phyloP scores from a whole-genome alignment of 2,329 filamentous ascomycete species.

The Dactylellina cionopaga region DNA sequence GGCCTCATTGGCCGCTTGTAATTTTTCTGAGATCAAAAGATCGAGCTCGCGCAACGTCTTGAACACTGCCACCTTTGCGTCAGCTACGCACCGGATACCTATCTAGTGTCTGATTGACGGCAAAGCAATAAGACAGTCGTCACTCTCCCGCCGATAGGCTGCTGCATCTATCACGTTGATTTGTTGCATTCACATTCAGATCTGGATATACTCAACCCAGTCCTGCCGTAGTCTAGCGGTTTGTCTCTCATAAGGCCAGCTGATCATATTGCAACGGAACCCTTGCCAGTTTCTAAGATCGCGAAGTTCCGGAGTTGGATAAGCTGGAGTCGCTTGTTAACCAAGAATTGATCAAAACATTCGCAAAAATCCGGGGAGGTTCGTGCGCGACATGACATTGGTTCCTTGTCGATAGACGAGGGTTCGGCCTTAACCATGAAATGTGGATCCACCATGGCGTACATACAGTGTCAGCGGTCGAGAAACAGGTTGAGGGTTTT shows the following conservation, averaged over 20 bases:
- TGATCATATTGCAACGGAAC: slow-evolving; percentile 46
- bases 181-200: slow-evolving; percentile 11
- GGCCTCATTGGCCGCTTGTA: slow-evolving; percentile 28
- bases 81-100: slow-evolving; percentile 11
- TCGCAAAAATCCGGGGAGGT: slow-evolving; percentile 53
- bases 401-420: slow-evolving; percentile 52
- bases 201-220: slow-evolving; percentile 8
- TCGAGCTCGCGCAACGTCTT: slow-evolving; percentile 8
- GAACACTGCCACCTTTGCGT: slow-evolving; percentile 44
- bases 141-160: slow-evolving; percentile 22
- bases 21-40: slow-evolving; percentile 25
- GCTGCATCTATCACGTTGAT: slow-evolving; percentile 8
- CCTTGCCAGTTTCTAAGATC: slow-evolving; percentile 33
- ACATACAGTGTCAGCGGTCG: slow-evolving; percentile 31
- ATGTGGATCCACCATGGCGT: slow-evolving; percentile 47
- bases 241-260: slow-evolving; percentile 35
- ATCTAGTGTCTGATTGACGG: not conserved
- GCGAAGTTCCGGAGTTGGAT: slow-evolving; percentile 49
- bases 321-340: slow-evolving; percentile 43
- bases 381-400: slow-evolving; percentile 48
- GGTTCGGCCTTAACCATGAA: slow-evolving; percentile 35
- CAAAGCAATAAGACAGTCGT: slow-evolving; percentile 10
- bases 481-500: slow-evolving; percentile 53
- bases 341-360: slow-evolving; percentile 36
- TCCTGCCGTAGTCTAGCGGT: slow-evolving; percentile 23